Conservation (phyloP, 2,329 filamentous ascomycete species). For the Ophiostoma novo-ulmi region DNA sequence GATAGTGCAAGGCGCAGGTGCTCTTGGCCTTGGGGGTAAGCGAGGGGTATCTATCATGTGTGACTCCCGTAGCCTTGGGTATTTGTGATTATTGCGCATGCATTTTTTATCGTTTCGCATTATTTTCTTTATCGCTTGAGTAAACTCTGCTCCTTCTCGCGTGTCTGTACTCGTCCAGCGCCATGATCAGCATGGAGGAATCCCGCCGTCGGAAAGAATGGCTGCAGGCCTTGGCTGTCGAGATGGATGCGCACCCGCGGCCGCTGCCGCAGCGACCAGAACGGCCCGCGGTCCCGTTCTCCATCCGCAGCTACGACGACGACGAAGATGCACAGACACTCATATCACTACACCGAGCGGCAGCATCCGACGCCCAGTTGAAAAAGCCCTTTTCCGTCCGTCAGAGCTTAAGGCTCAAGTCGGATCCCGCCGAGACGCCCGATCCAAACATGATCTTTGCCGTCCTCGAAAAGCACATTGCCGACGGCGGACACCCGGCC, state of each 20-base stretch:
- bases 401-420: background rate
- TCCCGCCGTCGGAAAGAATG: background rate
- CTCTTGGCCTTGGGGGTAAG: background rate
- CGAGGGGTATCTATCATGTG: background rate
- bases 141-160: background rate
- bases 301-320: constrained; percentile 1
- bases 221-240: background rate
- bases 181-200: background rate
- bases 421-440: background rate
- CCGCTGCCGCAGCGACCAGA: background rate
- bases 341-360: background rate
- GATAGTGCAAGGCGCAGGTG: background rate
- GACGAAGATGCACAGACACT: background rate
- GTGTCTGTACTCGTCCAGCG: background rate
- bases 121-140: background rate
- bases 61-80: background rate
- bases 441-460: background rate
- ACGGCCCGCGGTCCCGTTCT: background rate
- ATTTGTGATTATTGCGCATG: background rate
- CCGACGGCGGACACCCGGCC: constrained; percentile 2
- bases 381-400: background rate
- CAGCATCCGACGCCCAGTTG: background rate
- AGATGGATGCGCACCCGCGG: background rate
- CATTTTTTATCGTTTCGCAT: background rate
- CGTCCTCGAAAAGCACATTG: background rate